Base-by-base conservation (phyloP, 2,329 filamentous ascomycete species). In the Mycosphaerella sp. region DNA sequence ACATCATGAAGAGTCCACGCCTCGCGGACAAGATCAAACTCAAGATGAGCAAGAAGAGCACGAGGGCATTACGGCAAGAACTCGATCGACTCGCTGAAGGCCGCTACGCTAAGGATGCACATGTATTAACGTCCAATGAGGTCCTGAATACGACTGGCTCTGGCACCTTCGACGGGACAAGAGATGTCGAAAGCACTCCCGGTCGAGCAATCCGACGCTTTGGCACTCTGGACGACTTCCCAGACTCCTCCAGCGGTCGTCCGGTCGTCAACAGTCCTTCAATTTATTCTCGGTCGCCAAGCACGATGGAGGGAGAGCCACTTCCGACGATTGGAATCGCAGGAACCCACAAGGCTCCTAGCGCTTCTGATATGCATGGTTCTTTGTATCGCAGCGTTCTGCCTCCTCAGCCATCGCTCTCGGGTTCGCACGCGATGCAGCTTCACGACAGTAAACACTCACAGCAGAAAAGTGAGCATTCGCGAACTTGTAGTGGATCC, bases 11-110 rank as follows among this genome's bases (percentile, higher is more conserved):
- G 13, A 54, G 51, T 42, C 51, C 51, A n/a, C 43, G 35, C 18
- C 50, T 54, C 25, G 47, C 41, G 12, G 51, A 54, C 51, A 50
- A 50, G 30, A 50, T 54, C 46, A 50, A 41, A 37, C 47, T 54
- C 42, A 54, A 54, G 30, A 50, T 54, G 51, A 49, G 51, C 44
- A 54, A 48, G 36, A 54, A 54, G 43, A 54, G 51, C 51, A 46
- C 51, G 16, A 49, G 37, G 16, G 50, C 36, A 10, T 16, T 54
- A 30, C 50, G 47, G 25, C 45, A 50, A 43, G 46, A 54, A 41
- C 51, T 54, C 34, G 41, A 43, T 42, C 51, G 39, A 41, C 34
- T 54, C 10, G 39, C 43, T 7, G 42, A 47, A 17, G 36, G 18
- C 30, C 47, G 41, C 14, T 47, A 54, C 37, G 46, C 30, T n/a